Percentiles rank a stretch among this genome's conserved stretches.
These are phyloP conservation scores for Gastrolobium villosum DNA, from an alignment of 306 rosid species.

Conservation along the genomic window DNA sequence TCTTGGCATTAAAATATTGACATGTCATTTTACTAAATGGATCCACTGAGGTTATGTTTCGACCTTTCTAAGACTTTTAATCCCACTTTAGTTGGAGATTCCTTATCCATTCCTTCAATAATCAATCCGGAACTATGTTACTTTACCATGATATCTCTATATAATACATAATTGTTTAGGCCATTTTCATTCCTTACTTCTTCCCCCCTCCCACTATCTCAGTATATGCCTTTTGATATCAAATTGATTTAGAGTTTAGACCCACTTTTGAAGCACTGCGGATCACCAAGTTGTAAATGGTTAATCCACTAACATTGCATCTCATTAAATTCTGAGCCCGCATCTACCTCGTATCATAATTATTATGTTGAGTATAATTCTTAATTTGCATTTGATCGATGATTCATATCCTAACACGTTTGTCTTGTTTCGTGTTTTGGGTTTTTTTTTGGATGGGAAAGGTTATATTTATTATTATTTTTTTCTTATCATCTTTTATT, in stretches of 20 bases:
- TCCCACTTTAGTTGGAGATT: conserved; percentile 59
- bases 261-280: conserved; percentile 28
- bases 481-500: no score
- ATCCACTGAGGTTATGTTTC: conserved; percentile 52
- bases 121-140: conserved; percentile 26
- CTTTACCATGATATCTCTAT: conserved; percentile 21
- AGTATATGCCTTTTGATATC: conserved; percentile 33
- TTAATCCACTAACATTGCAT: conserved; percentile 36
- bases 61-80: conserved; percentile 18
- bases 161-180: conserved; percentile 16
- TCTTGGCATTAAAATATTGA: conserved; percentile 44
- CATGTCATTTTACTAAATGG: conserved; percentile 9
- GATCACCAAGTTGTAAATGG: conserved; percentile 38
- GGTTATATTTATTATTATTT: no score
- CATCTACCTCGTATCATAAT: conserved; percentile 7
- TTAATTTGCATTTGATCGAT: no score
- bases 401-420: no score
- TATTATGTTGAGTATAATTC: neutral
- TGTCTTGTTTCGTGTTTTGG: no score
- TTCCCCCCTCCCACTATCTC: conserved; percentile 33
- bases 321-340: conserved; percentile 3
- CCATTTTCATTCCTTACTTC: conserved; percentile 36
- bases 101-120: conserved; percentile 47
- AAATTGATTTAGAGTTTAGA: conserved; percentile 16
- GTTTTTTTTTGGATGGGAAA: no score